A percentile compares a stretch with the other conserved stretches of the same genome.
Evolutionary conservation across 345 rosid species (phyloP).

Genomic region (Eucalyptus marginata): DNA sequence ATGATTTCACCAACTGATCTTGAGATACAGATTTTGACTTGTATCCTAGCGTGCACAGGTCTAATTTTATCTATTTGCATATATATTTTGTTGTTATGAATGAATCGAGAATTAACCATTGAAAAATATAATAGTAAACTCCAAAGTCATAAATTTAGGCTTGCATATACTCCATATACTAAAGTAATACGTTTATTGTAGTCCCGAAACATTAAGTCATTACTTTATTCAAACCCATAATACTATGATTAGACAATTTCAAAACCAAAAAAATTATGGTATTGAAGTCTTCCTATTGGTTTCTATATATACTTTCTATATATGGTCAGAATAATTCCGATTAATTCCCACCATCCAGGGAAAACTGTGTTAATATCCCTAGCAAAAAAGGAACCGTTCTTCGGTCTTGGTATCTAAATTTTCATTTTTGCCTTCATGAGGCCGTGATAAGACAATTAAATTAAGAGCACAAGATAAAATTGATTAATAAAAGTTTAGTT

Average conservation of each 20-base stretch:
- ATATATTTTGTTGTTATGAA: fast-evolving
- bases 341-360: no score
- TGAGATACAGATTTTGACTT: neutral
- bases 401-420: neutral
- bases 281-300: neutral
- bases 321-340: no score
- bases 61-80: neutral
- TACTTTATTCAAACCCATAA: neutral
- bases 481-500: neutral
- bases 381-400: neutral
- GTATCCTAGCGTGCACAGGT: neutral
- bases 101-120: neutral
- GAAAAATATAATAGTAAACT: neutral
- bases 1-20: neutral
- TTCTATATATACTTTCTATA: neutral
- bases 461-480: neutral
- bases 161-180: neutral
- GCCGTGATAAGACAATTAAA: neutral
- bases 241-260: neutral
- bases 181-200: neutral
- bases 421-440: neutral
- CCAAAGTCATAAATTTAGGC: neutral
- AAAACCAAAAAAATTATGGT: neutral
- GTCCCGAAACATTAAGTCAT: neutral
- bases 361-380: neutral